Percentiles rank a stretch among this genome's conserved stretches.
Evolutionary conservation across 352 stramenopile species (phyloP).

Genomic region (Globisporangium nunn): DNA sequence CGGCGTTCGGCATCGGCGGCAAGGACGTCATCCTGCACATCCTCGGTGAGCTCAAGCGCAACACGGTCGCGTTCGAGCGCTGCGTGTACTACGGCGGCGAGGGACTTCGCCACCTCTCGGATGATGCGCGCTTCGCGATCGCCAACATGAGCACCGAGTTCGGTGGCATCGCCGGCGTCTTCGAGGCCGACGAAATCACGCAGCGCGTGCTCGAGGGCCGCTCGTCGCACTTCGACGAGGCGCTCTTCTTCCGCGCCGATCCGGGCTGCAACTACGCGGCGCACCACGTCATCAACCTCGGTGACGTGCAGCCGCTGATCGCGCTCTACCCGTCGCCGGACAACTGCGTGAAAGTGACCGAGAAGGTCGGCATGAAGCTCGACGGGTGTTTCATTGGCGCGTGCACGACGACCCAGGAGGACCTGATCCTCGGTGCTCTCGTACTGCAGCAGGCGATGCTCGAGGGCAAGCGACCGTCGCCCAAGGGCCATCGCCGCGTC

Average conservation of each 20-base stretch:
- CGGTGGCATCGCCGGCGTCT: conserved; percentile 78
- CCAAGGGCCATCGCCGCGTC: conserved; percentile 59
- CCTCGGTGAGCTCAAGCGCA: conserved; percentile 79
- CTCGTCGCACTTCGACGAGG: conserved; percentile 67
- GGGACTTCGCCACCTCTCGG: conserved; percentile 70
- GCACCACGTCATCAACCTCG: conserved; percentile 69
- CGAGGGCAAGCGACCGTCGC: conserved; percentile 49
- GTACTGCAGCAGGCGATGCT: conserved; percentile 74
- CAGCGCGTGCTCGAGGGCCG: conserved; percentile 27
- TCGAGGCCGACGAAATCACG: conserved; percentile 65
- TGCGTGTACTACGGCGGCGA: conserved; percentile 70
- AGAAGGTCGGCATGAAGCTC: conserved; percentile 65
- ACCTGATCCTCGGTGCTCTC: conserved; percentile 70
- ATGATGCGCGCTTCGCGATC: conserved; percentile 79
- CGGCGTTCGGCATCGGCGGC: conserved; percentile 64
- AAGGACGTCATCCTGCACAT: conserved; percentile 88
- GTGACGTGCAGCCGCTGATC: conserved; percentile 62
- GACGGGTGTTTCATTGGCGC: conserved; percentile 85
- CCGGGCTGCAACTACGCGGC: conserved; percentile 64
- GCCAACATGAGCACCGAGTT: conserved; percentile 86
- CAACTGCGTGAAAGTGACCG: conserved; percentile 67
- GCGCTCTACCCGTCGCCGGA: conserved; percentile 76
- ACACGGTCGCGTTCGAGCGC: conserved; percentile 74
- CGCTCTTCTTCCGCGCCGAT: conserved; percentile 79
- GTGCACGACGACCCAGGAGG: conserved; percentile 77